phyloP scores from a whole-genome alignment of 2,329 filamentous ascomycete genomes.

The Cordyceps militaris region DNA sequence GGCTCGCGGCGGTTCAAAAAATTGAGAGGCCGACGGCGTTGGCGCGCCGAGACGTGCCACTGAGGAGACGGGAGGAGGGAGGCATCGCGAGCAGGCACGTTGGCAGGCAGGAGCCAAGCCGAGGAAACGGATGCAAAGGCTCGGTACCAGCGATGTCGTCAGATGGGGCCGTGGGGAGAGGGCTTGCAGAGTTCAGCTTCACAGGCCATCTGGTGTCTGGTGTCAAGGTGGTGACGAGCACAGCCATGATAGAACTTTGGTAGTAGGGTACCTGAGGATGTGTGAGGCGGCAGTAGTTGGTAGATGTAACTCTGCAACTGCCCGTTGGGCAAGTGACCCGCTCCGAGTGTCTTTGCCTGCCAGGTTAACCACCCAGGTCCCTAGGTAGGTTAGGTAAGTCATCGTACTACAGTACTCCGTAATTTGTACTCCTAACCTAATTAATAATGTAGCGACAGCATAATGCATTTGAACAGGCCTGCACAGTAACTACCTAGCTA shows the following conservation, averaged over 20 bases:
- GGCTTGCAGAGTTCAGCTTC: conserved; percentile 2
- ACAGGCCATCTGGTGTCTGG: background rate
- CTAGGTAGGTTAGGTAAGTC: too few relatives aligned
- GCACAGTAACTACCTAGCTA: background rate
- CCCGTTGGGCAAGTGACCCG: background rate
- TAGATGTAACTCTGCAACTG: background rate
- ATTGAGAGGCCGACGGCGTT: too few relatives aligned
- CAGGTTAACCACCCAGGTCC: too few relatives aligned
- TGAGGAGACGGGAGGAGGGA: background rate
- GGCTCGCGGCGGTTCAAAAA: too few relatives aligned
- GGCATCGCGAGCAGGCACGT: background rate
- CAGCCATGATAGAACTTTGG: background rate
- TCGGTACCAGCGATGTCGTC: background rate
- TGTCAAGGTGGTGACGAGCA: background rate
- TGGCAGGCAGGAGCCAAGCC: too few relatives aligned
- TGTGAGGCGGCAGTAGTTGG: background rate
- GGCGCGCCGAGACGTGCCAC: too few relatives aligned
- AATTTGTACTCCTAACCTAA: too few relatives aligned
- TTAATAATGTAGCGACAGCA: too few relatives aligned
- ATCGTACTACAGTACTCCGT: too few relatives aligned
- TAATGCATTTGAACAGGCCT: too few relatives aligned
- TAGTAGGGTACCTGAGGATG: background rate
- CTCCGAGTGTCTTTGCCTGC: too few relatives aligned
- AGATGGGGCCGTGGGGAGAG: background rate
- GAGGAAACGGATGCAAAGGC: background rate